Evolutionary conservation across 768 basidiomycete genomes (phyloP).

Genomic region (Rhodotorula graminis): DNA sequence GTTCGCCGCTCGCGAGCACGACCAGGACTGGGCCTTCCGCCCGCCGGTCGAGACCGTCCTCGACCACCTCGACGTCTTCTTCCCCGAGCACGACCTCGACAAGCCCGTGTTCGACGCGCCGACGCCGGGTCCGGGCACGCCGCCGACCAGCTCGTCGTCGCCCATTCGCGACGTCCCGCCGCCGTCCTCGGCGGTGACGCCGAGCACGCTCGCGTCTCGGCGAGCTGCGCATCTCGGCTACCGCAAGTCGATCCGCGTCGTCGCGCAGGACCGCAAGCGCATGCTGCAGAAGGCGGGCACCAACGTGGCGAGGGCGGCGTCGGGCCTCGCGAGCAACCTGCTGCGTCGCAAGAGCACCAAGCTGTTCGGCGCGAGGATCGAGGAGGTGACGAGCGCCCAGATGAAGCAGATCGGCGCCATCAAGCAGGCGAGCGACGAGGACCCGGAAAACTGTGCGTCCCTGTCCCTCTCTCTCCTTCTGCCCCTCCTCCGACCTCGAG

Average conservation of each 20-base stretch:
- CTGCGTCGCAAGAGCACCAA: conserved; percentile 82
- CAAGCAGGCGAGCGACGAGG: conserved; percentile 41
- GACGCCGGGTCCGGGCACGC: conserved; percentile 74
- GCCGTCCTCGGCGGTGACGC: conserved; percentile 39
- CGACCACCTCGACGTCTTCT: conserved; percentile 86
- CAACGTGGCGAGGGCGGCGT: conserved; percentile 25
- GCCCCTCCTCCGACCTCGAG: no score
- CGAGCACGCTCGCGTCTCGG: conserved; percentile 34
- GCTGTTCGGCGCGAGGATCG: conserved; percentile 87
- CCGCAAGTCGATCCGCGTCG: conserved; percentile 87
- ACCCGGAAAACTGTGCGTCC: conserved; percentile 61
- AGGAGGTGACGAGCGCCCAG: conserved; percentile 81
- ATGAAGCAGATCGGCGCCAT: conserved; percentile 49
- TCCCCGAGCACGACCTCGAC: conserved; percentile 93
- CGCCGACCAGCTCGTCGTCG: conserved; percentile 54
- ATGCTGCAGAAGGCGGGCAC: conserved; percentile 61
- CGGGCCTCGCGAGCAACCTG: conserved; percentile 44
- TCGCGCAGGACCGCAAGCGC: conserved; percentile 81
- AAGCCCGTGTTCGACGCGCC: conserved; percentile 83
- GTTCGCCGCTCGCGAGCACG: conserved; percentile 32
- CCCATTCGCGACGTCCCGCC: conserved; percentile 19
- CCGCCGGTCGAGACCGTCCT: conserved; percentile 69
- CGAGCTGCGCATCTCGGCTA: conserved; percentile 48
- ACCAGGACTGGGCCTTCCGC: conserved; percentile 40
- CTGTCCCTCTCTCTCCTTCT: not conserved